phyloP scores from a whole-genome alignment of 352 stramenopile genomes.

The Phytophthora macrochlamydospora region DNA sequence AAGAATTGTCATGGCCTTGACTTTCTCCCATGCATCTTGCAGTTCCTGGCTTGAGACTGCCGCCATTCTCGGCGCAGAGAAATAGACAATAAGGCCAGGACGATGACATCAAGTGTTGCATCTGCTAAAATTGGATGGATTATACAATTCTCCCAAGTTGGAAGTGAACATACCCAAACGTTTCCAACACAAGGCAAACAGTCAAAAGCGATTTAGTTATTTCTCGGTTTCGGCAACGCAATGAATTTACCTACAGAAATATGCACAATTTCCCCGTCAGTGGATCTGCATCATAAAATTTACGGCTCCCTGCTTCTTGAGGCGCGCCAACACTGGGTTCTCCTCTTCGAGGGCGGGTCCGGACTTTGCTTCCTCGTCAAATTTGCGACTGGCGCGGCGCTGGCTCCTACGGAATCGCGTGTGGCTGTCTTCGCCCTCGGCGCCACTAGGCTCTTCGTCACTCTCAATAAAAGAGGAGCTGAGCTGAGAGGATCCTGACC shows the following conservation, averaged over 20 bases:
- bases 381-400: conserved; percentile 52
- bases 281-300: conserved; percentile 79
- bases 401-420: conserved; percentile 40
- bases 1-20: conserved; percentile 59
- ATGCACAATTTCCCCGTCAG: conserved; percentile 33
- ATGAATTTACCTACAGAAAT: conserved; percentile 27
- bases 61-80: conserved; percentile 39
- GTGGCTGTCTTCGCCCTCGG: conserved; percentile 38
- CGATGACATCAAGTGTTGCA: background rate
- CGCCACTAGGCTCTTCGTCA: conserved; percentile 23
- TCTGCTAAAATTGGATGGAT: conserved; percentile 21
- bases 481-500: conserved; percentile 21
- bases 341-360: conserved; percentile 37
- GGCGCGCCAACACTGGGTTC: conserved; percentile 75
- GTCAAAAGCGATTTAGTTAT: conserved; percentile 29
- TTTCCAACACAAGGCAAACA: conserved; percentile 2
- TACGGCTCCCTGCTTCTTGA: conserved; percentile 83
- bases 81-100: conserved; percentile 5
- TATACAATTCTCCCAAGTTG: conserved; percentile 8
- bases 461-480: conserved; percentile 41
- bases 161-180: background rate
- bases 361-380: conserved; percentile 48
- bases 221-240: background rate
- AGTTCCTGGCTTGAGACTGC: conserved; percentile 67
- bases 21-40: conserved; percentile 69